phyloP scores from a whole-genome alignment of 2,329 filamentous ascomycete genomes.

The Stemphylium vesicarium region DNA sequence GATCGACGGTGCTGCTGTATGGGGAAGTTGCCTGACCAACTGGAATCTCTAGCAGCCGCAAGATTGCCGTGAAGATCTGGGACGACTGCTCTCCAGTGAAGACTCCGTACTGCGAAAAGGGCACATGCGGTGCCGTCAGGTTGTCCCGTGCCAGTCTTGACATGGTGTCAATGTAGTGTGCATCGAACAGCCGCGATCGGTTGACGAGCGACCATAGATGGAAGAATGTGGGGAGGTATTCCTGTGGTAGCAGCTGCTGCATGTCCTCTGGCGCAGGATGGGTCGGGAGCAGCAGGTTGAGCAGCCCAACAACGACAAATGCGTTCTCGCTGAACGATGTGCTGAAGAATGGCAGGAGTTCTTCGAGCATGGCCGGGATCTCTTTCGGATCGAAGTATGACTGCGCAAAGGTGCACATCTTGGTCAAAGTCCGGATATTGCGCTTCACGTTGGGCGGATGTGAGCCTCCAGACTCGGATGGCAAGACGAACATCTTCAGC shows the following conservation, averaged over 20 bases:
- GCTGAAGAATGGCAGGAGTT: slow-evolving; percentile 72
- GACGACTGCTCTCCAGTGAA: slow-evolving; percentile 92
- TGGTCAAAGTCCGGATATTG: slow-evolving; percentile 77
- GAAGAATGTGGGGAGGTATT: slow-evolving; percentile 92
- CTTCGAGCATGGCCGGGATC: slow-evolving; percentile 71
- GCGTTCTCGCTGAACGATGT: slow-evolving; percentile 91
- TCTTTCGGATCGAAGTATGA: slow-evolving; percentile 91
- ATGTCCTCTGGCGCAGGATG: slow-evolving; percentile 74
- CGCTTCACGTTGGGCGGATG: slow-evolving; percentile 68
- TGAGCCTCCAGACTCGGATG: slow-evolving; percentile 74
- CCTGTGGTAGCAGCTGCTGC: slow-evolving; percentile 79
- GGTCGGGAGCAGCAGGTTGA: slow-evolving; percentile 89
- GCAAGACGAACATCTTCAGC: slow-evolving; percentile 86
- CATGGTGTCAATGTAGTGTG: slow-evolving; percentile 86
- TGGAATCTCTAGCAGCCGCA: slow-evolving; percentile 91
- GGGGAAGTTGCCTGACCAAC: slow-evolving; percentile 95
- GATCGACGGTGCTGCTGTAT: slow-evolving; percentile 80
- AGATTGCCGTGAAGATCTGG: slow-evolving; percentile 87
- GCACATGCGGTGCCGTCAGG: slow-evolving; percentile 73
- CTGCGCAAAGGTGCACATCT: slow-evolving; percentile 88
- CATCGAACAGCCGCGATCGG: slow-evolving; percentile 84
- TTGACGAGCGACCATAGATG: slow-evolving; percentile 95
- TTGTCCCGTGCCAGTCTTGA: slow-evolving; percentile 88
- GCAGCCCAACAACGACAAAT: slow-evolving; percentile 86
- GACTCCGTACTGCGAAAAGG: slow-evolving; percentile 85